A percentile compares a stretch with the other conserved stretches of the same genome.
Evolutionary conservation across 1,284 basidiomycete species (phyloP).

Genomic region (Ceratobasidium sp.): DNA sequence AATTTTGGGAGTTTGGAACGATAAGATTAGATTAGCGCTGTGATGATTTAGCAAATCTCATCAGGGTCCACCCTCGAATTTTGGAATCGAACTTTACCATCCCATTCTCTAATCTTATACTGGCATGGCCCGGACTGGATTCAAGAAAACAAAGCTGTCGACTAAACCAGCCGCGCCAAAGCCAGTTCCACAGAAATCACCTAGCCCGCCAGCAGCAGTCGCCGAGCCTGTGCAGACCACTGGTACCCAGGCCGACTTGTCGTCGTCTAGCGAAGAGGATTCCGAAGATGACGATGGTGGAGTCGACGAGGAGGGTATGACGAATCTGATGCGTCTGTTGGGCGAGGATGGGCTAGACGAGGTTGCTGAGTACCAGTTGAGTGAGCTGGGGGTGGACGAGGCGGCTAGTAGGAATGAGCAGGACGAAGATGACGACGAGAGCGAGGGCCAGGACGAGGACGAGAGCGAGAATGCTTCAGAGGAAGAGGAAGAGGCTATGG

Average conservation of each 20-base stretch:
- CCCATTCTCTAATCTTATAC: background rate
- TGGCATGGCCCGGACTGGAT: constrained; percentile 22
- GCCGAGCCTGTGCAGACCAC: constrained; percentile 7
- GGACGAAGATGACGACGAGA: constrained; percentile 52
- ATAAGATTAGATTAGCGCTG: constrained; percentile 20
- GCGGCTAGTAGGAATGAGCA: constrained; percentile 45
- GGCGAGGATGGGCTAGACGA: constrained; percentile 78
- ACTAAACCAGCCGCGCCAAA: constrained; percentile 22
- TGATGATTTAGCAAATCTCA: constrained; percentile 3
- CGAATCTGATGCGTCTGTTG: constrained; percentile 73
- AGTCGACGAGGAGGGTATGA: constrained; percentile 75
- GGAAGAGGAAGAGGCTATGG: constrained; percentile 39
- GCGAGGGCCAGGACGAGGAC: too few relatives aligned
- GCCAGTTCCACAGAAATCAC: background rate
- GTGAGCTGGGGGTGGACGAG: constrained; percentile 55
- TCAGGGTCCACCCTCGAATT: constrained; percentile 28
- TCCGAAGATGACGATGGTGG: constrained; percentile 68
- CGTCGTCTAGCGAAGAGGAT: constrained; percentile 42
- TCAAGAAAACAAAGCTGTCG: constrained; percentile 17
- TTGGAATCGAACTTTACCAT: constrained; percentile 26
- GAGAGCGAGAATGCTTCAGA: constrained; percentile 44
- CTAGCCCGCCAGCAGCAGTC: constrained; percentile 6
- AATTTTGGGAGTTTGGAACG: background rate
- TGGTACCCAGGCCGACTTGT: constrained; percentile 15
- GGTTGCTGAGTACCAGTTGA: constrained; percentile 53